Evolutionary conservation across 1,284 basidiomycete species (phyloP), one percentile per base, ranked within the genome.

Genomic region (Cryptococcus hybrid): DNA sequence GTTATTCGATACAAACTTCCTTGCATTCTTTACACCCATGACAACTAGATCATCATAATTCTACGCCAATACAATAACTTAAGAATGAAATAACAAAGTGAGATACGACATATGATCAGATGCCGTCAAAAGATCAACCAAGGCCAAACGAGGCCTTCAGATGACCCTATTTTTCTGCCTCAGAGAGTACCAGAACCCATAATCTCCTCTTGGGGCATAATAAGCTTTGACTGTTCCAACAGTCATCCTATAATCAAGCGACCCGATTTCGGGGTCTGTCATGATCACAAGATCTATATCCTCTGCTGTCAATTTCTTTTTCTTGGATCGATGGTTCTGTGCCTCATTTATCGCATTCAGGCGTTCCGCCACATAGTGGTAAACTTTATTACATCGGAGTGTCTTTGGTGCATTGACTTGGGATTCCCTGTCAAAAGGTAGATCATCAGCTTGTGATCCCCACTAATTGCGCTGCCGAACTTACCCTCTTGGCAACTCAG

Each of bases 401-500:
- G 30, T 30, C 30, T 30, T 30, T 30, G 30, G 30, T 30, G 30
- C 50, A n/a, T 13, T 51, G 13, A 12, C 15, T 35, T 43, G 42
- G 15, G 46, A 47, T 43, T 15, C 42, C 3, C 43, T 24, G 43
- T 24, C 43, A 9, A 7, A 30, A 30, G 30, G 4, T 30, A 30
- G 30, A 30, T 4, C 30, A 15, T 40, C 50, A 39, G 39, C n/a
- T 37, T 53, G 15, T 34, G 15, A 35, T 36, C 18, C 43, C n/a
- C 51, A 36, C 40, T 40, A 11, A 36, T 18, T 43, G 15, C 30
- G 30, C 30, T 30, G 0, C 30, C 11, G 37, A 7, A 64, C 73
- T 68, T 50, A 71, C 77, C 69, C 60, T 55, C 68, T 62, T 5
- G 68, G 68, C 61, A 72, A 67, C 49, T 62, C 60, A 46, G 67